These are phyloP conservation scores for Margaritispora aquatica DNA, from an alignment of 495 filamentous ascomycete species.

Conservation along the genomic window DNA sequence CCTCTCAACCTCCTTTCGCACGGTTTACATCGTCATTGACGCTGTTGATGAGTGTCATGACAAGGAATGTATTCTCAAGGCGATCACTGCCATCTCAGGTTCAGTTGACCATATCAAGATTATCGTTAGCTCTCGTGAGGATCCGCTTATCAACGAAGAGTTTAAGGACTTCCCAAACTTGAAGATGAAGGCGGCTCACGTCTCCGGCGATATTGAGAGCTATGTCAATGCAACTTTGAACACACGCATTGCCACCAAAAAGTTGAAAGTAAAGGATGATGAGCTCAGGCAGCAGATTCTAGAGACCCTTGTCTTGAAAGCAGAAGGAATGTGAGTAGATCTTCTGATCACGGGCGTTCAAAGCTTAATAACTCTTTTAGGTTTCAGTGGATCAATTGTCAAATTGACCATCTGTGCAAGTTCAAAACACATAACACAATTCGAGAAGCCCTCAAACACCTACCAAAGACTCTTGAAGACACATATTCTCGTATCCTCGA, in stretches of 20 bases:
- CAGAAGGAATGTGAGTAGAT: slow-evolving; percentile 9
- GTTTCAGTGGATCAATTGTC: slow-evolving; percentile 34
- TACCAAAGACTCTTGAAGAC: slow-evolving; percentile 30
- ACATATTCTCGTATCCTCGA: slow-evolving; percentile 31
- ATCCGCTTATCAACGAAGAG: slow-evolving; percentile 5
- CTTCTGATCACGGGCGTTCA: background rate
- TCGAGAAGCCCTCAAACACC: slow-evolving; percentile 18
- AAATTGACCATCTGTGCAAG: slow-evolving; percentile 27
- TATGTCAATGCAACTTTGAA: background rate
- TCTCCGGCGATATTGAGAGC: background rate
- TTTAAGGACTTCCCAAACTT: slow-evolving; percentile 14
- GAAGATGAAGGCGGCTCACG: background rate
- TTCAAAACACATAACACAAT: slow-evolving; percentile 22
- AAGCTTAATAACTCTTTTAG: background rate
- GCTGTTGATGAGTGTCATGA: slow-evolving; percentile 10
- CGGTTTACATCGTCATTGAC: slow-evolving; percentile 13
- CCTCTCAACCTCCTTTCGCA: background rate
- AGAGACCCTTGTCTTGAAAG: background rate
- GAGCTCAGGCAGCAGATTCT: slow-evolving; percentile 2
- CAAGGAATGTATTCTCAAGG: background rate
- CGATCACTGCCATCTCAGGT: slow-evolving; percentile 3
- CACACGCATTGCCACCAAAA: background rate
- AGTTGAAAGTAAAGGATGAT: slow-evolving; percentile 3
- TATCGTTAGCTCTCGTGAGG: background rate
- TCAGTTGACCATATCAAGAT: slow-evolving; percentile 20